Evolutionary conservation across 1,139 yeast species (phyloP).

Genomic region (Petasospora rhodanensis): DNA sequence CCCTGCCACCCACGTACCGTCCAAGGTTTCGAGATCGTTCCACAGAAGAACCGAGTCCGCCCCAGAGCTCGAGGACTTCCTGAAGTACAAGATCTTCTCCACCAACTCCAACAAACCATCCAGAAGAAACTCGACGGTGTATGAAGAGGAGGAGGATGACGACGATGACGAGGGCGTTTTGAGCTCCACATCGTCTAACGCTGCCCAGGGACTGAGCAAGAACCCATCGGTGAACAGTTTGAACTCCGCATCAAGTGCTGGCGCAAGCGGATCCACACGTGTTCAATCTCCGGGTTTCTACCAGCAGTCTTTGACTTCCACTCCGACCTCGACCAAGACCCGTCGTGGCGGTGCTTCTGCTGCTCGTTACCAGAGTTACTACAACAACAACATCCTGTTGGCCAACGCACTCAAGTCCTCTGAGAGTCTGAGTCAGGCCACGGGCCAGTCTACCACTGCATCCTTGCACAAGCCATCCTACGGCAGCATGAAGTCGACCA

Average conservation of each 20-base stretch:
- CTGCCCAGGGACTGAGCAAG: conserved; percentile 20
- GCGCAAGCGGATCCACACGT: no score
- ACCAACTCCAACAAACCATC: conserved; percentile 10
- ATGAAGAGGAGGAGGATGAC: conserved; percentile 31
- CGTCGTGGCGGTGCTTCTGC: conserved; percentile 40
- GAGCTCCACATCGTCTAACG: conserved; percentile 26
- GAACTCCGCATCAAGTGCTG: no score
- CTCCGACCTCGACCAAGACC: conserved; percentile 35
- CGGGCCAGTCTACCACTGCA: conserved; percentile 8
- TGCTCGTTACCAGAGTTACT: conserved; percentile 45
- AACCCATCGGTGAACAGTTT: conserved; percentile 18
- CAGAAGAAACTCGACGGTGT: conserved; percentile 27
- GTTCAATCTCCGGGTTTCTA: conserved; percentile 8
- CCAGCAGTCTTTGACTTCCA: conserved; percentile 18
- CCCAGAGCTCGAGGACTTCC: conserved; percentile 36
- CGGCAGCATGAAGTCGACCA: conserved; percentile 11
- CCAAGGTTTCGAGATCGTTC: no score
- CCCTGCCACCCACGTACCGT: conserved; percentile 20
- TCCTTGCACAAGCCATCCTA: conserved; percentile 18
- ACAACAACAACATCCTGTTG: conserved; percentile 43
- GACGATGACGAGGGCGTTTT: conserved; percentile 21
- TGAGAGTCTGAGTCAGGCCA: conserved; percentile 31
- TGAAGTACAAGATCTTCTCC: conserved; percentile 18
- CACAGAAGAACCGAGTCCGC: conserved; percentile 49
- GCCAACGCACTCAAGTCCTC: conserved; percentile 45